phyloP scores from a whole-genome alignment of 257 asterid species.

The Solanum neorickii region DNA sequence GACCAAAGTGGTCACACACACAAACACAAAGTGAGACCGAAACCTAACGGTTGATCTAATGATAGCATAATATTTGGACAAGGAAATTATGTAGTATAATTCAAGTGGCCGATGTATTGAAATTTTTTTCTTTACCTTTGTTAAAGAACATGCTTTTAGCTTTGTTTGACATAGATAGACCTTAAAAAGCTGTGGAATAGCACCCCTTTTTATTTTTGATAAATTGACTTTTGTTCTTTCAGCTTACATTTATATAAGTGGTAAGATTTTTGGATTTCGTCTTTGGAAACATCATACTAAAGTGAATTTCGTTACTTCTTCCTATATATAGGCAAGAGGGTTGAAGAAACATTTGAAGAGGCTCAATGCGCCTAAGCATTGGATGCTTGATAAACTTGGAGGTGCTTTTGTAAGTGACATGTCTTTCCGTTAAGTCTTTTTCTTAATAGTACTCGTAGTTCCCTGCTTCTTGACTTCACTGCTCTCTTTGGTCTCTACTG shows the following conservation, averaged over 20 bases:
- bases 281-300: not conserved
- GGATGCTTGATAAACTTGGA: constrained; percentile 34
- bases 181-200: not conserved
- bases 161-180: not conserved
- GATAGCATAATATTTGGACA: not conserved
- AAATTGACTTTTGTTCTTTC: not conserved
- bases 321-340: constrained; percentile 17
- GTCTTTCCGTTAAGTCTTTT: not conserved
- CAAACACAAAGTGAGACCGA: not conserved
- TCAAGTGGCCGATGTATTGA: not conserved
- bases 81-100: not conserved
- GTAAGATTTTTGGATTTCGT: not conserved
- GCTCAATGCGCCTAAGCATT: constrained; percentile 33
- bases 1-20: not conserved
- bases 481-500: not conserved
- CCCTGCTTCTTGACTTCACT: not conserved
- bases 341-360: constrained; percentile 33
- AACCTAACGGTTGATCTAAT: not conserved
- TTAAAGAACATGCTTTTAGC: not conserved
- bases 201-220: not conserved
- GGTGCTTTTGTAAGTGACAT: constrained; percentile 26
- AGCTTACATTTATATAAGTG: not conserved
- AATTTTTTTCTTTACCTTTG: not conserved
- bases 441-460: not conserved
- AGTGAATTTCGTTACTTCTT: not conserved